Evolutionary conservation across 2,329 filamentous ascomycete species (phyloP).

Genomic region (Penicillium crustosum): DNA sequence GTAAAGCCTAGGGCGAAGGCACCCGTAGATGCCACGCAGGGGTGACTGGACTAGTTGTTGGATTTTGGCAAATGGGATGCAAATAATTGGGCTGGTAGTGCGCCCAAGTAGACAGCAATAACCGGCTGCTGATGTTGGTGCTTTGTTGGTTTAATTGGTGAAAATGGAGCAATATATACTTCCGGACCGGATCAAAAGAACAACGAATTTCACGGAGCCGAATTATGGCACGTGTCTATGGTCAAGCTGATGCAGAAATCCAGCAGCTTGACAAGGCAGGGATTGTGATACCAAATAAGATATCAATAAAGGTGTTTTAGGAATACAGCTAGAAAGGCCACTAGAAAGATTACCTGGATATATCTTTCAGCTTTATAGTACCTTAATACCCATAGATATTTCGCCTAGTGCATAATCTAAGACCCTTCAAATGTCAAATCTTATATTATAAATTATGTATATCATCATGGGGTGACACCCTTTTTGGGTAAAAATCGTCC

Average conservation of each 20-base stretch:
- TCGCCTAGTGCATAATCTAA: not conserved
- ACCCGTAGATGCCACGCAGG: constrained; percentile 45
- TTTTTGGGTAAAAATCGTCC: not conserved
- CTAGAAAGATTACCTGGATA: not conserved
- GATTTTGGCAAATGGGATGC: constrained; percentile 45
- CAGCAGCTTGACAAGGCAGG: constrained; percentile 1
- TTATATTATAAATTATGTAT: not conserved
- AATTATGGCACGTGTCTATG: constrained; percentile 13
- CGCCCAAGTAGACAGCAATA: constrained; percentile 44
- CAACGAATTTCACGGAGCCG: not conserved
- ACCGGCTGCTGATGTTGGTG: constrained; percentile 33
- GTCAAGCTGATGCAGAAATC: constrained; percentile 21
- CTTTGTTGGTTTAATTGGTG: not conserved
- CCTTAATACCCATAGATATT: not conserved
- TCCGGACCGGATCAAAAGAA: constrained; percentile 40
- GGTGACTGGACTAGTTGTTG: constrained; percentile 52
- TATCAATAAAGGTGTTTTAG: not conserved
- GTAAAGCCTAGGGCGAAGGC: constrained; percentile 49
- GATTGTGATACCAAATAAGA: not conserved
- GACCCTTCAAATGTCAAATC: not conserved
- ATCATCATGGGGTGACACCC: not conserved
- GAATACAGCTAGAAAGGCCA: constrained; percentile 3
- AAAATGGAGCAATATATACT: not conserved
- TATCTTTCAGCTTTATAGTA: not conserved
- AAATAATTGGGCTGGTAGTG: constrained; percentile 40